Conservation (phyloP, 352 stramenopile species). For the Pythium insidiosum region DNA sequence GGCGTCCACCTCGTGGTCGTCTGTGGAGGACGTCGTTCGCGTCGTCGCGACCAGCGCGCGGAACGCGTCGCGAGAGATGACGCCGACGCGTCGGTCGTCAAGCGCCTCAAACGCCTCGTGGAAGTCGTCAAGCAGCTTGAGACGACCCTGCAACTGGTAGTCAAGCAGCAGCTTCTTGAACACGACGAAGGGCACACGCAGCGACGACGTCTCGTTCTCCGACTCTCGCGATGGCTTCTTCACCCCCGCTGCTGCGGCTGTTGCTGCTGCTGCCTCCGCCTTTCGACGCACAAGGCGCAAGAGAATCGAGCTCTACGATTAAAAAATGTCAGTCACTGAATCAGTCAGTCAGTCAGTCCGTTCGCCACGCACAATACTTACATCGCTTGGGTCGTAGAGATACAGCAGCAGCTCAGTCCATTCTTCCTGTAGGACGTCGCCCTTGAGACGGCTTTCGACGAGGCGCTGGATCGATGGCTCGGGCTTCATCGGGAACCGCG, state of each 20-base stretch:
- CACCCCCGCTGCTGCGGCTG: slow-evolving; percentile 5
- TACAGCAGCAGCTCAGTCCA: slow-evolving; percentile 70
- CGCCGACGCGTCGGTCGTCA: slow-evolving; percentile 45
- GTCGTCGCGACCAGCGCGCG: slow-evolving; percentile 7
- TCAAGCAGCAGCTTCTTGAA: slow-evolving; percentile 71
- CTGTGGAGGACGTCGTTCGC: slow-evolving; percentile 1
- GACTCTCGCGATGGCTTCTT: neutral
- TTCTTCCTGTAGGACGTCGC: slow-evolving; percentile 33
- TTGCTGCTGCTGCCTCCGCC: slow-evolving; percentile 20
- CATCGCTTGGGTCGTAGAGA: slow-evolving; percentile 66
- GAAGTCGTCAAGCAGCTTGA: slow-evolving; percentile 58
- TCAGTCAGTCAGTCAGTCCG: neutral
- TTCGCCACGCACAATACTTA: slow-evolving; percentile 12
- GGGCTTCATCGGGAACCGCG: slow-evolving; percentile 52
- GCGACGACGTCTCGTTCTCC: too few species aligned
- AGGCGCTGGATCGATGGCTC: slow-evolving; percentile 40
- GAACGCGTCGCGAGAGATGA: slow-evolving; percentile 22
- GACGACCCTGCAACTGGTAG: slow-evolving; percentile 57
- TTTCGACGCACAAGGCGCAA: slow-evolving; percentile 36
- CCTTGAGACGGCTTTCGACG: slow-evolving; percentile 30
- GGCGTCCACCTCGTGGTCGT: slow-evolving; percentile 16
- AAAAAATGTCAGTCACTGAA: neutral
- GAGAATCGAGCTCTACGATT: slow-evolving; percentile 30
- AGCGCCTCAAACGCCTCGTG: slow-evolving; percentile 30
- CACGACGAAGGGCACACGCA: slow-evolving; percentile 31